Percentiles rank a stretch among this genome's conserved stretches.
phyloP scores from a whole-genome alignment of 352 stramenopile genomes.

The Globisporangium perplexum region DNA sequence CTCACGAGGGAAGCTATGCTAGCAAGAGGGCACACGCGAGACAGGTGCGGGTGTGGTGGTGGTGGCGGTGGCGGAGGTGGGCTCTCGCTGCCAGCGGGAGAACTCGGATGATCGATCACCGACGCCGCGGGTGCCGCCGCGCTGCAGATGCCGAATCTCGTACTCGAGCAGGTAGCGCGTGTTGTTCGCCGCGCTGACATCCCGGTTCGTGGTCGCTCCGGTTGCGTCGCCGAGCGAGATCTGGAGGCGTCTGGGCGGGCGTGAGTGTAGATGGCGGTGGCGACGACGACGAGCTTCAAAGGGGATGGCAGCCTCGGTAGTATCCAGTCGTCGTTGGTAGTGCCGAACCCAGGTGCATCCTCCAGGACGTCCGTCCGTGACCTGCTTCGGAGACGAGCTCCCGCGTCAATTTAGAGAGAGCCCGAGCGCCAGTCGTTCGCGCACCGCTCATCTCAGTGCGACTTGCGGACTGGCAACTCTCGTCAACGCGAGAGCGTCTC shows the following conservation, averaged over 20 bases:
- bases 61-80: too few species aligned
- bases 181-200: too few species aligned
- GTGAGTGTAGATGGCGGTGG: neutral
- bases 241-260: neutral
- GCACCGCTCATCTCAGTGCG: neutral
- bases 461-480: neutral
- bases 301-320: neutral
- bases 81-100: too few species aligned
- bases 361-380: too few species aligned
- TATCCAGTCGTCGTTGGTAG: neutral
- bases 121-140: too few species aligned
- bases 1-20: too few species aligned
- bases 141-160: too few species aligned
- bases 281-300: neutral
- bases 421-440: neutral
- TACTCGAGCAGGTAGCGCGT: neutral
- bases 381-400: neutral
- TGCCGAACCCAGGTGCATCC: neutral
- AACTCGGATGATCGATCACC: too few species aligned
- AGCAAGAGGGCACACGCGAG: too few species aligned
- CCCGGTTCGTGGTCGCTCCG: too few species aligned
- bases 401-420: constrained; percentile 1
- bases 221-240: neutral
- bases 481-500: neutral
- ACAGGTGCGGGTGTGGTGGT: too few species aligned